These are phyloP conservation scores for Pythium dissimile DNA, from an alignment of 352 stramenopile genomes.

Conservation along the genomic window DNA sequence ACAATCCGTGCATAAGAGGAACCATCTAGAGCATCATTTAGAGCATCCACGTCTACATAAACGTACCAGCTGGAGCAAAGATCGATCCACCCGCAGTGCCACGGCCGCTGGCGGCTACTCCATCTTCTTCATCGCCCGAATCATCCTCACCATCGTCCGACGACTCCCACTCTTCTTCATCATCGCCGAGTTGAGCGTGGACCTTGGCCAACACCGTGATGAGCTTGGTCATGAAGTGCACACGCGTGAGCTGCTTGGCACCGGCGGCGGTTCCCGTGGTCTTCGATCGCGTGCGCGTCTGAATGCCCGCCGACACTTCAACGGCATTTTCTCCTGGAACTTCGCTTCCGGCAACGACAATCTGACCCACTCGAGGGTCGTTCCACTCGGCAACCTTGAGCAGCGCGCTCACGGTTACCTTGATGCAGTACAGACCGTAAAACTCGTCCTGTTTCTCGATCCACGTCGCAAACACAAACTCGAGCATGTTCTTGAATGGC, in stretches of 20 bases:
- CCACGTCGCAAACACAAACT: slow-evolving; percentile 80
- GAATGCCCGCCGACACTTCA: slow-evolving; percentile 8
- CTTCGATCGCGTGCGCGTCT: slow-evolving; percentile 62
- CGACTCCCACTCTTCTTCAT: slow-evolving; percentile 77
- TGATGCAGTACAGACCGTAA: slow-evolving; percentile 82
- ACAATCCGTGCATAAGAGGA: not conserved
- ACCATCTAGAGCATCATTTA: no score
- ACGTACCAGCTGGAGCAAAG: slow-evolving; percentile 69
- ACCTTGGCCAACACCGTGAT: slow-evolving; percentile 73
- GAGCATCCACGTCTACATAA: no score
- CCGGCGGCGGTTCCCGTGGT: slow-evolving; percentile 26
- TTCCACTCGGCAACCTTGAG: slow-evolving; percentile 76
- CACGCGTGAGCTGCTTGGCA: slow-evolving; percentile 39
- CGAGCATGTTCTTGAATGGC: slow-evolving; percentile 49
- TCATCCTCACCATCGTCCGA: slow-evolving; percentile 70
- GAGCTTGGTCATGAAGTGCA: slow-evolving; percentile 83
- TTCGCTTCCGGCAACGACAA: slow-evolving; percentile 56
- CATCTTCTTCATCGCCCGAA: slow-evolving; percentile 57
- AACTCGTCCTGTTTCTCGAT: slow-evolving; percentile 83
- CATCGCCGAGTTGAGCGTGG: slow-evolving; percentile 59
- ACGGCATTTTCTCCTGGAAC: slow-evolving; percentile 20
- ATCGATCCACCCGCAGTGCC: slow-evolving; percentile 31
- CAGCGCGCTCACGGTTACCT: slow-evolving; percentile 75
- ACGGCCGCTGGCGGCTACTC: slow-evolving; percentile 11
- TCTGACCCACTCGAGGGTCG: slow-evolving; percentile 60